phyloP scores from a whole-genome alignment of 495 filamentous ascomycete species.

The Staphylotrichum longicolle region DNA sequence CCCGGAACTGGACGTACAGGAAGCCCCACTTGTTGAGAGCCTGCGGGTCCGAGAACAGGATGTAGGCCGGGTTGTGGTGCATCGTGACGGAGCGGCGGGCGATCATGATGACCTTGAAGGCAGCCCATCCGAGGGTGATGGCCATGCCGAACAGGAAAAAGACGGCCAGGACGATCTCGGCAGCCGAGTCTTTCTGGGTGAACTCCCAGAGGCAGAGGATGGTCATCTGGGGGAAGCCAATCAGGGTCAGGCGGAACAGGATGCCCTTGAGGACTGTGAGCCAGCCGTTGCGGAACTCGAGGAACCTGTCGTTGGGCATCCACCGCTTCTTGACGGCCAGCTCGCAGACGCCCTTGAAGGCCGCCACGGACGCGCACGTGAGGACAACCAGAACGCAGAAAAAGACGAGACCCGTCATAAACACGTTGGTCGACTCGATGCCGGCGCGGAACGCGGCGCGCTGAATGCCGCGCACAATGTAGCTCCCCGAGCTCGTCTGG shows the following conservation, averaged over 20 bases:
- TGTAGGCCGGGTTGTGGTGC: constrained; percentile 98
- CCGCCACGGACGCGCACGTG: constrained; percentile 67
- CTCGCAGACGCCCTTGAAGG: constrained; percentile 84
- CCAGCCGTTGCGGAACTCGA: constrained; percentile 89
- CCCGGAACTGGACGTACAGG: constrained; percentile 95
- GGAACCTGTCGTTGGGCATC: constrained; percentile 85
- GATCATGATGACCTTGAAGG: constrained; percentile 84
- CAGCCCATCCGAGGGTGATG: constrained; percentile 80
- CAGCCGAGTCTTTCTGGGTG: constrained; percentile 78
- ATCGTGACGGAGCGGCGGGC: constrained; percentile 85
- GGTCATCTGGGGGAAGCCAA: constrained; percentile 91
- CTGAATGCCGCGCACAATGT: constrained; percentile 82
- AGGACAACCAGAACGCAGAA: constrained; percentile 78
- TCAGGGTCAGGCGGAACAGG: constrained; percentile 86
- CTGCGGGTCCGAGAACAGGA: constrained; percentile 92
- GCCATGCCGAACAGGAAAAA: constrained; percentile 87
- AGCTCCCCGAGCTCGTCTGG: constrained; percentile 52
- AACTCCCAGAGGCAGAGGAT: constrained; percentile 96
- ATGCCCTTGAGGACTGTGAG: constrained; percentile 66
- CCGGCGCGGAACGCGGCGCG: constrained; percentile 82
- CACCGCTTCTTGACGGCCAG: constrained; percentile 65
- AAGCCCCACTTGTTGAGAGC: constrained; percentile 98
- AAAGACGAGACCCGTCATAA: constrained; percentile 87
- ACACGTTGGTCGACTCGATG: constrained; percentile 92
- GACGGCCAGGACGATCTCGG: constrained; percentile 82